Conservation (phyloP, 495 filamentous ascomycete genomes). For the Ascodesmis nigricans region DNA sequence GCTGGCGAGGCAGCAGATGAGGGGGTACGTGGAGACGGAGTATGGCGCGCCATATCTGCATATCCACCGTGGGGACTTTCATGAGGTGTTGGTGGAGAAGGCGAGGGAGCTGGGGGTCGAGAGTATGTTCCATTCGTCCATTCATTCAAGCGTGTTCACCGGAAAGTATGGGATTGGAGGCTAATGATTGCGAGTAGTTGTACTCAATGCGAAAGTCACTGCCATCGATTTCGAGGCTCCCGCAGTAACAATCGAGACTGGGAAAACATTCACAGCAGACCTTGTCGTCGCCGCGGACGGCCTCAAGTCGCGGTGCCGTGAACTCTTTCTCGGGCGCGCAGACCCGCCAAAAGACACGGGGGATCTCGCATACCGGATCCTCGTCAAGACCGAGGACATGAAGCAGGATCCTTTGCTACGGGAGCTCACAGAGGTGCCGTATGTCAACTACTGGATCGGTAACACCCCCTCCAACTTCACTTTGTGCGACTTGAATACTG, state of each 20-base stretch:
- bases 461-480: neutral
- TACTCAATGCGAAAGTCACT: slow-evolving; percentile 22
- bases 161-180: neutral
- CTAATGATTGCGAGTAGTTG: slow-evolving; percentile 13
- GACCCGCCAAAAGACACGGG: slow-evolving; percentile 31
- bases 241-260: slow-evolving; percentile 23
- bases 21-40: slow-evolving; percentile 22
- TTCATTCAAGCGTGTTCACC: no score
- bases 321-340: slow-evolving; percentile 25
- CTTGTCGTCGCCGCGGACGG: slow-evolving; percentile 35
- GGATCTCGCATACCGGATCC: slow-evolving; percentile 39
- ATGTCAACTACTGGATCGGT: slow-evolving; percentile 52
- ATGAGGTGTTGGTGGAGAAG: slow-evolving; percentile 25
- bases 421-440: slow-evolving; percentile 28
- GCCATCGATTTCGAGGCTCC: slow-evolving; percentile 24
- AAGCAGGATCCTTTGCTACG: slow-evolving; percentile 26
- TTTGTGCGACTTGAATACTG: neutral
- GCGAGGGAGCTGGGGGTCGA: slow-evolving; percentile 26
- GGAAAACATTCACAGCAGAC: slow-evolving; percentile 25
- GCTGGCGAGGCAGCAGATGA: slow-evolving; percentile 18
- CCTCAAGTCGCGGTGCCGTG: slow-evolving; percentile 30
- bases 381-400: slow-evolving; percentile 30
- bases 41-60: slow-evolving; percentile 33
- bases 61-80: slow-evolving; percentile 34
- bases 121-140: slow-evolving; percentile 6